Base-by-base conservation (phyloP, 768 basidiomycete genomes). In the Lactarius quietus region DNA sequence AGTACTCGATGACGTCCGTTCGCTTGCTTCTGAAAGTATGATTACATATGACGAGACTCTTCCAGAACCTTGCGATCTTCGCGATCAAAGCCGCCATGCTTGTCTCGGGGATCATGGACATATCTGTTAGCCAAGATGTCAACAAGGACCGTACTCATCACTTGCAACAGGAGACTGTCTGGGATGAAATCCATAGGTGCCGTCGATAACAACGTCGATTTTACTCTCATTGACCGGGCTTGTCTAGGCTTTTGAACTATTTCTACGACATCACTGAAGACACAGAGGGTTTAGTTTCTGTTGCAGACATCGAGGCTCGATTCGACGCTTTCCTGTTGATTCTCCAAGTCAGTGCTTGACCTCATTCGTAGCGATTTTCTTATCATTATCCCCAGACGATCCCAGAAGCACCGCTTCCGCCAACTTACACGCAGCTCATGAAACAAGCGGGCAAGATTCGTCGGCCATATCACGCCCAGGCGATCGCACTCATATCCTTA, bases 61-160 rank as follows among this genome's bases (percentile, higher is more conserved):
- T 29, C 39, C 41, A 66, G 65, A 43, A 28, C 3, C 52, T 66
- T 3, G 57, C 65, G 41, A 38, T 54, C 33, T 43, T 62, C 45
- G 58, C 61, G 17, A 62, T 62, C 48, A 62, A 62, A 62, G 53
- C 61, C 10, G 65, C 65, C 41, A 66, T 66, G 61, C 65, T 66
- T 54, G 65, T 66, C 28, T 52, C 18, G 45, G 65, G 65, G 26
- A 38, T 62, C 29, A 66, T 66, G 65, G 61, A 66, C 18, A 54
- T 66, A 28, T 62, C 33, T 5, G 51, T 53, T 8, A 57, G 62
- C 35, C 14, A 39, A 20, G 26, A 28, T 41, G 65, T 28, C n/a
- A 48, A 62, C 41, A 66, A 66, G 35, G 51, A 66, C 52, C 61
- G 65, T n/a, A 58, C 51, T 28, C 65, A 66, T 48, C 65, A 66